These are phyloP conservation scores for Bacidia gigantensis DNA, from an alignment of 495 filamentous ascomycete genomes.

Conservation along the genomic window DNA sequence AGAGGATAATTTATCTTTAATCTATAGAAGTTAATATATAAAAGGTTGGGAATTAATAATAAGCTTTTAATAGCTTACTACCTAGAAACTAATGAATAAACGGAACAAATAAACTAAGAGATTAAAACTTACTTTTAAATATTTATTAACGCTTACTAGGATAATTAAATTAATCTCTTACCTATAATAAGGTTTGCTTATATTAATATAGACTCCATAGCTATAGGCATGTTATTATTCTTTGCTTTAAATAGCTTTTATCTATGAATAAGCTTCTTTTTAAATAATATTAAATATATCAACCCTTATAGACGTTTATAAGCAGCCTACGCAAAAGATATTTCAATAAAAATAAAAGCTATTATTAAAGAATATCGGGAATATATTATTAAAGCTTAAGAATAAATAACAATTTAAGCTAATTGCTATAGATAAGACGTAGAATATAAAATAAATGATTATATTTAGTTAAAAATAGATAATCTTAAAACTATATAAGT, in stretches of 20 bases:
- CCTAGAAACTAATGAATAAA: not conserved
- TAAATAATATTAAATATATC: not conserved
- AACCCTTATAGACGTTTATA: not conserved
- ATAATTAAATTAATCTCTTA: constrained; percentile 6
- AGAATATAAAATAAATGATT: not conserved
- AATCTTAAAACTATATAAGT: not conserved
- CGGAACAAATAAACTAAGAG: constrained; percentile 1
- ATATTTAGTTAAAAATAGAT: not conserved
- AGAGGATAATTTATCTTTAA: constrained; percentile 4
- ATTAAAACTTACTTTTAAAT: not conserved
- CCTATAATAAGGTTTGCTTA: not conserved
- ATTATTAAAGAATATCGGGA: not conserved
- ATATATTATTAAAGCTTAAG: not conserved
- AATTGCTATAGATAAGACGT: not conserved
- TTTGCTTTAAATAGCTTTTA: constrained; percentile 6
- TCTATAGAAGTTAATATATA: not conserved
- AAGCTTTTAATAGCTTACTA: not conserved
- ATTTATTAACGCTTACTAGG: not conserved
- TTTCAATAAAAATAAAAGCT: not conserved
- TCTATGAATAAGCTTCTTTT: constrained; percentile 1
- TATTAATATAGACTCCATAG: not conserved
- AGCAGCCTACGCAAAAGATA: not conserved
- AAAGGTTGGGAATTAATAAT: not conserved
- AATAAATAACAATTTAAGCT: not conserved
- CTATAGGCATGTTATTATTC: constrained; percentile 2